Evolutionary conservation across 2,329 filamentous ascomycete species (phyloP), one percentile per base, ranked within the genome.

Genomic region (Macroventuria anomochaeta): DNA sequence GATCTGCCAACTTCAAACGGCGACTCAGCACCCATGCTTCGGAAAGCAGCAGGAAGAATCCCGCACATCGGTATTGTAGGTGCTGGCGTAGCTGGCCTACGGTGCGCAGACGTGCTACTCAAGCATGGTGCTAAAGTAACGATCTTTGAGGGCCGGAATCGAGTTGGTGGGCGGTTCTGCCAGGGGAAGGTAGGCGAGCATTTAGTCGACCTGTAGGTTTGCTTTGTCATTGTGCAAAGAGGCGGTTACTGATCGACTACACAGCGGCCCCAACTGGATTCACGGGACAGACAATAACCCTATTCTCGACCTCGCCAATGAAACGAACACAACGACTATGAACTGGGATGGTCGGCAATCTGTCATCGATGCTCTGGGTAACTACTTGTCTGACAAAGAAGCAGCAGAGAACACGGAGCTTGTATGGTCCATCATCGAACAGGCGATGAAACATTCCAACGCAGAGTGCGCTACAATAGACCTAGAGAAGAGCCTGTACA

Each of bases 241-340:
- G 12, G 5, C 2, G 7, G 7, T 11, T 11, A 11, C 39, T 40
- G n/a, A 44, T 13, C 4, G 32, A n/a, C 10, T 28, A 8, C n/a
- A 11, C 43, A 86, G 83, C 26, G 89, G 89, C 0, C 87, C 88
- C n/a, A 92, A 91, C 64, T 92, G 88, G 88, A 90, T 92, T 44
- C 88, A 92, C 55, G 88, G 89, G 28, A 90, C 87, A 5, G 77
- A 83, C 0, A 80, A 86, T 57, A 92, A 91, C 65, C 87, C 88
- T 0, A 88, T 91, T 13, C 71, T 88, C 32, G 84, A 88, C 36
- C 76, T 91, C 15, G 88, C 87, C 11, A 82, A 81, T 59, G 76
- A 83, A 57, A 90, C 87, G 0, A 75, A 79, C 1, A 90, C 83
- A 0, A 59, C 72, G 8, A 74, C 81, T 2, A 77, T 82, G 64